Base-by-base conservation (phyloP, 164 flowering plant species). In the Vitis amurensis region DNA sequence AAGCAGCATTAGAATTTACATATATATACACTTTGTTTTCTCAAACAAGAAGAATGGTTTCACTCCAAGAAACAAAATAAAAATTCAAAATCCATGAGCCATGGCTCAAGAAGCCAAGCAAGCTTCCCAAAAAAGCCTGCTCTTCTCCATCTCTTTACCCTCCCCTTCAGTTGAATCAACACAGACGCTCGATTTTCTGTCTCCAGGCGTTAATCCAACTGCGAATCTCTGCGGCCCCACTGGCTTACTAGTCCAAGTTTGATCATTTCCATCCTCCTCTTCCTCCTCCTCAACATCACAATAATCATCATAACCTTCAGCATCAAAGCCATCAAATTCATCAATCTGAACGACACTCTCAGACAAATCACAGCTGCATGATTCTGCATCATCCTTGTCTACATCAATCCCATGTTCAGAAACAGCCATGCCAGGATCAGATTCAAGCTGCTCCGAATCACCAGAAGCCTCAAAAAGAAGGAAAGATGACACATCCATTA, bases 121-220 rank as follows among this genome's bases (percentile, higher is more conserved):
- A 51, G 85, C 53, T 59, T 87, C 91, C 91, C 91, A 88, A 55
- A 88, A 88, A 11, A 81, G 77, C 79, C 74, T 82, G 78, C 67
- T 84, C 73, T 67, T 78, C 61, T 88, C 89, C 59, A 50, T 66
- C 74, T 85, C 84, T 63, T 62, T 68, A 70, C 74, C 51, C 27
- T 74, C 15, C 65, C 66, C 64, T 2, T 65, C 37, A 5, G 14
- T 66, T 30, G 74, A 68, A 27, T 79, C 79, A 11, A 31, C 73
- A 48, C 76, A 69, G 47, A 62, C 78, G 11, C 49, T 29, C 16
- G 74, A 64, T 27, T 71, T 73, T 50, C 57, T 55, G 12, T 31
- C 62, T 8, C 53, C 23, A 23, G 55, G 15, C 59, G 59, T 37
- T 11, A 4, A 14, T 31, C 11, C 51, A 14, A n/a, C 9, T 12